Base-by-base conservation (phyloP, 2,329 filamentous ascomycete species). In the Aspergillus fumigatiaffinis region DNA sequence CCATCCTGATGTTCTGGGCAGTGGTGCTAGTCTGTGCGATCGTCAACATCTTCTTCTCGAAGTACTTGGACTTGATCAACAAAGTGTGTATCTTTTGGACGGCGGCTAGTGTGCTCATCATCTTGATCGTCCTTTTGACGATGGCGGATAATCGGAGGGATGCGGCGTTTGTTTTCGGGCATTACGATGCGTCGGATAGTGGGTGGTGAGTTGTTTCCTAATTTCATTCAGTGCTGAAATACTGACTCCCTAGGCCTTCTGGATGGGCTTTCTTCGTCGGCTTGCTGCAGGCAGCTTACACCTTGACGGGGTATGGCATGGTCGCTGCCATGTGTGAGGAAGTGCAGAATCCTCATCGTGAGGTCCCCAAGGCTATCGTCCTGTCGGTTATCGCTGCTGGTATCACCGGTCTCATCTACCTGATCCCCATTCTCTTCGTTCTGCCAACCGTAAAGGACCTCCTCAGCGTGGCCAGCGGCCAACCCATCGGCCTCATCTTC, bases 61-160 rank as follows among this genome's bases (percentile, higher is more conserved):
- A 79, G 53, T 84, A 83, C 61, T 73, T 90, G 51, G 86, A 89
- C 67, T 63, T 88, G 53, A 87, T 90, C 68, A 90, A 90, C 69
- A 89, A 88, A 65, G 72, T 89, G 50, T 90, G 87, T 70, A 89
- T 90, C 54, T 88, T 84, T 69, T 90, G 87, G 87, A 90, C 87
- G 0, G 82, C 76, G 0, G 80, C 80, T 0, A 86, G 84, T 46
- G 86, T 89, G 3, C 59, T 90, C 52, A 87, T 90, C 48, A 90
- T 91, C 47, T 73, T 92, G 62, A 79, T 82, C 50, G 84, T 82
- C 0, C 67, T 88, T n/a, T 72, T 88, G 50, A 77, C 73, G 23
- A 87, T 87, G 84, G 80, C 84, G 8, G 80, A 85, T 57, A 71
- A 77, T 41, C 80, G 79, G 59, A 76, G 85, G 32, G 82, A 78